Base-by-base conservation (phyloP, 1,284 basidiomycete genomes). In the Papiliotrema terrestris region DNA sequence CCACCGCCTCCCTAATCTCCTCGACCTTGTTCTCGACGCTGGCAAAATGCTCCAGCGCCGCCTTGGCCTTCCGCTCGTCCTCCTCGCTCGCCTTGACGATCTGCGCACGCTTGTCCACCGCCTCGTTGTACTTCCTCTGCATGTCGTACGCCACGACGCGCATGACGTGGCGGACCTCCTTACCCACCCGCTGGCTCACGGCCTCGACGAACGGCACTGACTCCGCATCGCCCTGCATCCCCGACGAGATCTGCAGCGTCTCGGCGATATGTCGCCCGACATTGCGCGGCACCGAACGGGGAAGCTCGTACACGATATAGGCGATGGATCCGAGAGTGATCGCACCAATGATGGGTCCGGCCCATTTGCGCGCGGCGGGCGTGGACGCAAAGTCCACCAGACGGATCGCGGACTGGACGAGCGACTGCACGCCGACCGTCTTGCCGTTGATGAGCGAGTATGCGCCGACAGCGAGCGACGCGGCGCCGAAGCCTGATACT, bases 101-200 rank as follows among this genome's bases (percentile, higher is more conserved):
- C 72, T 82, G 84, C 48, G 79, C 83, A 54, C 83, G 80, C 69
- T 86, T 86, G 62, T 92, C 91, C 78, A 94, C 83, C 8, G 90
- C 89, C 1, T 78, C 79, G 49, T 85, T 82, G 82, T 95, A 97
- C 45, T 87, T 83, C 75, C 92, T 89, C 61, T 83, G 83, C 57
- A 96, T 76, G 75, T 98, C 94, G 89, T 90, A 97, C 19, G 87
- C 86, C n/a, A 89, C 93, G 17, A 95, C 76, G 47, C 94, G 81
- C 65, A 99, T 79, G 47, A 99, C 95, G 78, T 98, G 98, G 68
- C 95, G 84, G 19, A 91, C 91, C 81, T 98, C 96, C 39, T 87
- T 82, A 47, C 84, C 80, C 45, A 97, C 82, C 15, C 95, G 82
- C 45, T 79, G 81, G 0, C 85, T 81, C 68, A 98, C 86, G 3